Evolutionary conservation across 495 filamentous ascomycete genomes (phyloP).

Genomic region (Apodospora peruviana): DNA sequence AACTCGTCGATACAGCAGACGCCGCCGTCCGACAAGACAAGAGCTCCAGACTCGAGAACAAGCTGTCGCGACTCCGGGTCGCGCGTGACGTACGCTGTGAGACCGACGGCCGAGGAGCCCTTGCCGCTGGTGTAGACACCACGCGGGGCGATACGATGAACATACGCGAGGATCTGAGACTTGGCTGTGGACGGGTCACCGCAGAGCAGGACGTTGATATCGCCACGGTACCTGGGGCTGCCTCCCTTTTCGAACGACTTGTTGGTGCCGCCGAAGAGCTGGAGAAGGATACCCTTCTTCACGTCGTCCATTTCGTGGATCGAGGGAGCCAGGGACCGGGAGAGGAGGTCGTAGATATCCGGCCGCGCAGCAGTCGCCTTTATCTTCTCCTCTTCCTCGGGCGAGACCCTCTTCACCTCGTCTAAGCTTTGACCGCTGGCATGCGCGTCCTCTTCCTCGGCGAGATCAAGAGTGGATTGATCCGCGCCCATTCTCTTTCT

Average conservation of each 20-base stretch:
- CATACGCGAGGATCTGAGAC: constrained; percentile 87
- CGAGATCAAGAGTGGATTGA: constrained; percentile 64
- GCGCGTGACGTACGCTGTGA: constrained; percentile 96
- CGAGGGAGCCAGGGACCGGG: constrained; percentile 87
- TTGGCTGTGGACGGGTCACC: constrained; percentile 96
- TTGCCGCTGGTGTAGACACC: constrained; percentile 98
- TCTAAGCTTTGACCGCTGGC: constrained; percentile 73
- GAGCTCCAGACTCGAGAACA: constrained; percentile 91
- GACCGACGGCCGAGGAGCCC: constrained; percentile 92
- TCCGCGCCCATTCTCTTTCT: constrained; percentile 90
- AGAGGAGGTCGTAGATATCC: constrained; percentile 90
- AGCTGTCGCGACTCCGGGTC: constrained; percentile 87
- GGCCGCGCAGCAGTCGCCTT: constrained; percentile 70
- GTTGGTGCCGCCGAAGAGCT: constrained; percentile 97
- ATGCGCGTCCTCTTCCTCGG: constrained; percentile 68
- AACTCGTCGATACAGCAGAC: constrained; percentile 99
- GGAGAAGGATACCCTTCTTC: constrained; percentile 94
- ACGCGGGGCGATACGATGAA: constrained; percentile 95
- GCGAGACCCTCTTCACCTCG: constrained; percentile 73
- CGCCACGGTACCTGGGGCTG: constrained; percentile 89
- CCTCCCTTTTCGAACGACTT: constrained; percentile 96
- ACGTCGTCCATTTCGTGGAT: constrained; percentile 98
- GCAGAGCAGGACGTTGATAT: constrained; percentile 95
- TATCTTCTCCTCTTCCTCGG: constrained; percentile 92
- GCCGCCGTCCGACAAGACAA: constrained; percentile 93